Evolutionary conservation across 352 stramenopile species (phyloP).

Genomic region (Phytophthora fragariaefolia): DNA sequence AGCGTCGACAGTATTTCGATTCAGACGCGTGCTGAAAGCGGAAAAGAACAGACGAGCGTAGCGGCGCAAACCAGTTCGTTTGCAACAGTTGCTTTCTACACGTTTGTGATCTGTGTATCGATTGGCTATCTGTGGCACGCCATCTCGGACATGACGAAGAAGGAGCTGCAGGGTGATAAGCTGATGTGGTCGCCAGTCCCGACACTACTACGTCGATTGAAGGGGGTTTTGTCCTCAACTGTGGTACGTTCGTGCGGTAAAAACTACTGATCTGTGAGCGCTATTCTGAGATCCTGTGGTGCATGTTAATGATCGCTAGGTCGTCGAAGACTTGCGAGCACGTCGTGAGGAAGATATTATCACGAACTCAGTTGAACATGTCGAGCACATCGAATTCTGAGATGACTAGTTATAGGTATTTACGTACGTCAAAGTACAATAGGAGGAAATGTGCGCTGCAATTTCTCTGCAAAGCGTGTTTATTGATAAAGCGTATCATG

Average conservation of each 20-base stretch:
- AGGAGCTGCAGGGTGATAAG: constrained; percentile 19
- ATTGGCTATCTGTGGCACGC: constrained; percentile 41
- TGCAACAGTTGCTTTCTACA: constrained; percentile 46
- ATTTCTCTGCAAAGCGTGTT: constrained; percentile 16
- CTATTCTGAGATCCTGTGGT: constrained; percentile 4
- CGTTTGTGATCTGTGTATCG: constrained; percentile 34
- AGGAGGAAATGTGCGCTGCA: constrained; percentile 5
- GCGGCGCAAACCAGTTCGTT: constrained; percentile 8
- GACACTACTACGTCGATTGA: constrained; percentile 34
- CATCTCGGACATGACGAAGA: constrained; percentile 20
- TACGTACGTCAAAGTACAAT: constrained; percentile 19
- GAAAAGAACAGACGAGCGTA: neutral
- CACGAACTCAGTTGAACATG: constrained; percentile 12
- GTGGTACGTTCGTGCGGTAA: constrained; percentile 39
- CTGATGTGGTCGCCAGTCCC: constrained; percentile 48
- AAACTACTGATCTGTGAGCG: neutral
- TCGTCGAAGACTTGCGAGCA: constrained; percentile 49
- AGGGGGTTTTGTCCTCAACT: constrained; percentile 39
- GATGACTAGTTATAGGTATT: constrained; percentile 20
- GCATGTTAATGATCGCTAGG: constrained; percentile 21
- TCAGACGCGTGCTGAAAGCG: constrained; percentile 1
- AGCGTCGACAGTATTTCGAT: constrained; percentile 21
- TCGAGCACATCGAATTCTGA: constrained; percentile 34
- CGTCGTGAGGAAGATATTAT: constrained; percentile 1
- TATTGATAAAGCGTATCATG: constrained; percentile 24